A percentile compares a stretch with the other conserved stretches of the same genome.
These are phyloP conservation scores for Pseudogymnoascus sp. DNA, from an alignment of 2,329 filamentous ascomycete genomes.

Conservation along the genomic window DNA sequence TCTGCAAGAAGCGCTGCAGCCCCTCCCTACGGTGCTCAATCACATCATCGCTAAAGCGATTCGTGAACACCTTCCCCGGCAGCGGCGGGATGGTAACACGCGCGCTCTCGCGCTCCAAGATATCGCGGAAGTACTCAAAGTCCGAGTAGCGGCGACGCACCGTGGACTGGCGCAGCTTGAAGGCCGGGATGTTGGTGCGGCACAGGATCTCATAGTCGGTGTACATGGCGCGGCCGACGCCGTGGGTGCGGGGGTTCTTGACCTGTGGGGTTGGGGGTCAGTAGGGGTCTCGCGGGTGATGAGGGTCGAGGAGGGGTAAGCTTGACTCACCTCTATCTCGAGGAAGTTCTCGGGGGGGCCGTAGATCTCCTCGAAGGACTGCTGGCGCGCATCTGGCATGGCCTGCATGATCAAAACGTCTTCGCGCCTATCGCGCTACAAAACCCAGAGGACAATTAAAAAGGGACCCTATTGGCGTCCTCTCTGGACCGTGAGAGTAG, in stretches of 20 bases:
- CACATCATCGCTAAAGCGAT: slow-evolving; percentile 95
- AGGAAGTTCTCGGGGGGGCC: slow-evolving; percentile 97
- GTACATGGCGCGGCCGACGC: slow-evolving; percentile 93
- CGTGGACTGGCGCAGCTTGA: slow-evolving; percentile 83
- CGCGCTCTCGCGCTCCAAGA: slow-evolving; percentile 89
- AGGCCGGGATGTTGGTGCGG: slow-evolving; percentile 96
- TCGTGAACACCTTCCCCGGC: slow-evolving; percentile 95
- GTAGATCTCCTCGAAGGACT: slow-evolving; percentile 98
- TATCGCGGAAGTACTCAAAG: slow-evolving; percentile 98
- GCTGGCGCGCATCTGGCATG: slow-evolving; percentile 69
- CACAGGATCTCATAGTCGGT: slow-evolving; percentile 98
- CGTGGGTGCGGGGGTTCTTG: slow-evolving; percentile 86
- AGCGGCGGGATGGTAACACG: slow-evolving; percentile 92
- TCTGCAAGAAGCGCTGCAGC: slow-evolving; percentile 91
- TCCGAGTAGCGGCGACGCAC: slow-evolving; percentile 94
- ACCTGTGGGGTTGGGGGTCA: slow-evolving; percentile 49
- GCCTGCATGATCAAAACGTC: slow-evolving; percentile 43
- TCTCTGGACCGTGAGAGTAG: background rate
- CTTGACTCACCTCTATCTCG: slow-evolving; percentile 74
- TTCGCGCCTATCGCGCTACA: background rate
- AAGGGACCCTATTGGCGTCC: background rate
- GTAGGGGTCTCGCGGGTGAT: background rate
- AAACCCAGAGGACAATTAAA: background rate
- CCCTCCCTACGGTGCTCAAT: slow-evolving; percentile 91
- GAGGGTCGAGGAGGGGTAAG: slow-evolving; percentile 4